Percentiles rank a stretch among this genome's conserved stretches.
Evolutionary conservation across 108 stramenopile species (phyloP).

Genomic region (Thalassiosira profunda): DNA sequence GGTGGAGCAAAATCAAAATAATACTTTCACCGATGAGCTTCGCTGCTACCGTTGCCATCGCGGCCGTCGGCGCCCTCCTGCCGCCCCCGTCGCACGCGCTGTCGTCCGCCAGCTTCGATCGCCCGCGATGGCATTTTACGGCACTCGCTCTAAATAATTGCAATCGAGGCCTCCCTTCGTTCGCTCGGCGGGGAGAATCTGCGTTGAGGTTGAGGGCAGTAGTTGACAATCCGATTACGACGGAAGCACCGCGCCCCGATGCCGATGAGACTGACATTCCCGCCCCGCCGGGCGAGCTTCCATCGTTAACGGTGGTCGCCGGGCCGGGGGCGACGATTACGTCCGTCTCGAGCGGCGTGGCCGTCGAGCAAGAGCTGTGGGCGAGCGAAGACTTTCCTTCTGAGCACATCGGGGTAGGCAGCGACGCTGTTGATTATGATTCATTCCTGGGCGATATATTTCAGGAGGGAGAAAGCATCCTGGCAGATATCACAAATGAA

Average conservation of each 20-base stretch:
- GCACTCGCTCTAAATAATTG: too few species aligned
- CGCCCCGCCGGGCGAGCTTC: background rate
- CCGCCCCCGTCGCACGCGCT: too few species aligned
- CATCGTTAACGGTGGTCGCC: slow-evolving; percentile 13
- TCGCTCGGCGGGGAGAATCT: background rate
- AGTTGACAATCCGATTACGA: slow-evolving; percentile 3
- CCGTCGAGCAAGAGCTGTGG: slow-evolving; percentile 5
- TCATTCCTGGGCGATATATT: background rate
- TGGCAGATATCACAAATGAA: background rate
- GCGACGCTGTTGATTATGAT: background rate
- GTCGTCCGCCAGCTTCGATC: too few species aligned
- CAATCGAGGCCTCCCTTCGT: too few species aligned
- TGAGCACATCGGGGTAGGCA: background rate
- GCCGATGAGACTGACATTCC: background rate
- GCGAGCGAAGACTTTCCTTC: background rate
- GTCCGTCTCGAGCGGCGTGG: slow-evolving; percentile 13
- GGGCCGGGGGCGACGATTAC: slow-evolving; percentile 8
- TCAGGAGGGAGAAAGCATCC: background rate
- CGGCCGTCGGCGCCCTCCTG: too few species aligned
- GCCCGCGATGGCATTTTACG: too few species aligned
- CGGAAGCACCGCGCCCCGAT: background rate
- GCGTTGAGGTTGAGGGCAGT: background rate
- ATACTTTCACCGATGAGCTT: too few species aligned
- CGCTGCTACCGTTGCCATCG: too few species aligned
- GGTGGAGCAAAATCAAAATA: too few species aligned